Base-by-base conservation (phyloP, 2,329 filamentous ascomycete genomes). In the Dothidotthia symphoricarpi region DNA sequence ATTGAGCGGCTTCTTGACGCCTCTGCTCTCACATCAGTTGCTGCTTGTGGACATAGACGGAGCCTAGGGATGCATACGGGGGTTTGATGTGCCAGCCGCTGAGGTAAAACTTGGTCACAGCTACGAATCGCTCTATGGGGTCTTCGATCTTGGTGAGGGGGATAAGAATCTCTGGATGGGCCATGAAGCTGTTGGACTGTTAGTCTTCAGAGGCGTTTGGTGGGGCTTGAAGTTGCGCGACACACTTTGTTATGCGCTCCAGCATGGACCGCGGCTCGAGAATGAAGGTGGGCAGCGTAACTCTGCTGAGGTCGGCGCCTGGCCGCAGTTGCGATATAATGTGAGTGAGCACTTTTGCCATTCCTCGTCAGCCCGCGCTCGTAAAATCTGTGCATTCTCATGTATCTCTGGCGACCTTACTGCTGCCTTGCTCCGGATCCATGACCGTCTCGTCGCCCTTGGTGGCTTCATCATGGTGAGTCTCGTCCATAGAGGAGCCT, bases 51-150 rank as follows among this genome's bases (percentile, higher is more conserved):
- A 11, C 11, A 34, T 31, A 22, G 30, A 19, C 11, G 16, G 27
- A 32, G 28, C 19, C 31, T 2, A 31, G 28, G 19, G 6, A 34
- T 45, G 76, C 86, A 62, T 79, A 95, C 88, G 89, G 86, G 61
- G 93, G 93, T 69, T 91, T 93, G 65, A 98, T 96, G 68, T 98
- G 93, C 93, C 93, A 98, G 59, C 93, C 93, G 68, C 89, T 95
- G 29, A 98, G 75, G 69, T 98, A 98, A 69, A 98, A 98, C 70
- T 94, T 96, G 63, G 96, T 88, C 33, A 98, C 93, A 11, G 89
- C 87, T 19, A 97, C 82, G 63, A 98, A 98, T 65, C 93, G 82
- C 60, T 91, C 75, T 39, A 88, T 74, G 1, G 93, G 91, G 61
- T 98, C 91, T 34, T 97, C 86, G 55, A 96, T 86, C 31, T 81